These are phyloP conservation scores for Myxozyma nipponensis DNA, from an alignment of 805 yeast genomes.

Conservation along the genomic window DNA sequence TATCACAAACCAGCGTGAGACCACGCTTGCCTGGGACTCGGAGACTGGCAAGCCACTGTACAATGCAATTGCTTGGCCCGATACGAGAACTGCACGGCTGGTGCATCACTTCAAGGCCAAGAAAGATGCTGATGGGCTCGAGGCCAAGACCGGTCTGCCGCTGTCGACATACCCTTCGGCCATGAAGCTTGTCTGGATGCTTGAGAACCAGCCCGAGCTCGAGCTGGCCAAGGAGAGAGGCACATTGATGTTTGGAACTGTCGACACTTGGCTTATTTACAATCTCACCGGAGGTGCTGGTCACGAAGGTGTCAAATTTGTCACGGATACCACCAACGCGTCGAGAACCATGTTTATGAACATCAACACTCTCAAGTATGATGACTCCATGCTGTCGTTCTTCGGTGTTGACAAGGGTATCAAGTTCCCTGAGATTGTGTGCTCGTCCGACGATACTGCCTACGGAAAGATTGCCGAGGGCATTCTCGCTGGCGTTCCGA, in stretches of 20 bases:
- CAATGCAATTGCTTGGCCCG: constrained; percentile 95
- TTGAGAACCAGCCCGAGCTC: constrained; percentile 70
- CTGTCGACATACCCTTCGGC: constrained; percentile 89
- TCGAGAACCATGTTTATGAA: constrained; percentile 88
- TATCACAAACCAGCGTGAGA: constrained; percentile 93
- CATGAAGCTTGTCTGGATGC: constrained; percentile 81
- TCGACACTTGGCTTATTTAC: constrained; percentile 90
- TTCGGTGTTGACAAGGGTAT: constrained; percentile 73
- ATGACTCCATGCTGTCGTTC: constrained; percentile 65
- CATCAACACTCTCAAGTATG: constrained; percentile 69
- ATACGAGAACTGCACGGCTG: constrained; percentile 74
- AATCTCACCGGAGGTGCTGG: constrained; percentile 64
- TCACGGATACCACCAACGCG: constrained; percentile 88
- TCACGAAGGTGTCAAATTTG: constrained; percentile 46
- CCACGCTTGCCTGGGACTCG: constrained; percentile 79
- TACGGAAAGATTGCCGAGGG: constrained; percentile 63
- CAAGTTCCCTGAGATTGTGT: constrained; percentile 68
- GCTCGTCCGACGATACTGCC: constrained; percentile 58
- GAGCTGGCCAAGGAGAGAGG: constrained; percentile 67
- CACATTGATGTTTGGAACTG: constrained; percentile 86
- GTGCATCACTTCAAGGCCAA: constrained; percentile 59
- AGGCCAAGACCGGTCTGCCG: constrained; percentile 75
- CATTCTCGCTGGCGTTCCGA: constrained; percentile 60
- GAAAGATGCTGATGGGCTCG: constrained; percentile 54
- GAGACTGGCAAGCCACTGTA: constrained; percentile 76